phyloP scores from a whole-genome alignment of 257 asterid genomes.

The Eustoma russellianum region DNA sequence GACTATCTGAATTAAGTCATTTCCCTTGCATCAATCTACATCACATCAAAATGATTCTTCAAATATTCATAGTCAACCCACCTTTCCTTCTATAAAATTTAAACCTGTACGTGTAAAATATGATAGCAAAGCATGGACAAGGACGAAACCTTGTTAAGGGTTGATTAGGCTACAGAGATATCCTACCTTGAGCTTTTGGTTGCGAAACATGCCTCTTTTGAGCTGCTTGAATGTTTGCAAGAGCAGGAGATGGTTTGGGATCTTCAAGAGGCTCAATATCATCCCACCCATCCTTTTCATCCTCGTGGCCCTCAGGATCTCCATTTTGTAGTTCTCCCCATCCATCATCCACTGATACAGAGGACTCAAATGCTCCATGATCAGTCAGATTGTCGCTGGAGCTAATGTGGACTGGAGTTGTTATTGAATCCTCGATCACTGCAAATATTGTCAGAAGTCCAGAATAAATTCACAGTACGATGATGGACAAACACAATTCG shows the following conservation, averaged over 20 bases:
- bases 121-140: too few relatives aligned
- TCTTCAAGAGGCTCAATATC: constrained; percentile 88
- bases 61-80: too few relatives aligned
- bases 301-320: constrained; percentile 40
- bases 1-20: too few relatives aligned
- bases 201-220: constrained; percentile 70
- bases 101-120: too few relatives aligned
- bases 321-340: constrained; percentile 95
- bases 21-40: too few relatives aligned
- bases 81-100: too few relatives aligned
- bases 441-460: constrained; percentile 18
- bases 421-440: constrained; percentile 38
- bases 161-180: not conserved
- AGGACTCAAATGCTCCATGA: constrained; percentile 53
- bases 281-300: constrained; percentile 87
- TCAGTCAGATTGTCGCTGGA: constrained; percentile 43
- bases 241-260: constrained; percentile 61
- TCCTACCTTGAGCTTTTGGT: constrained; percentile 63
- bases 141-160: too few relatives aligned
- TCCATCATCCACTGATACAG: constrained; percentile 82
- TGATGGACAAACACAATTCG: too few relatives aligned
- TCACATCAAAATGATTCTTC: too few relatives aligned
- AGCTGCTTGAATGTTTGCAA: constrained; percentile 86
- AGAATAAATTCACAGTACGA: too few relatives aligned
- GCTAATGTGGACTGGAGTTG: constrained; percentile 39